These are phyloP conservation scores for Mucor saturninus DNA, from an alignment of 371 early-diverging fungal species.

Conservation along the genomic window DNA sequence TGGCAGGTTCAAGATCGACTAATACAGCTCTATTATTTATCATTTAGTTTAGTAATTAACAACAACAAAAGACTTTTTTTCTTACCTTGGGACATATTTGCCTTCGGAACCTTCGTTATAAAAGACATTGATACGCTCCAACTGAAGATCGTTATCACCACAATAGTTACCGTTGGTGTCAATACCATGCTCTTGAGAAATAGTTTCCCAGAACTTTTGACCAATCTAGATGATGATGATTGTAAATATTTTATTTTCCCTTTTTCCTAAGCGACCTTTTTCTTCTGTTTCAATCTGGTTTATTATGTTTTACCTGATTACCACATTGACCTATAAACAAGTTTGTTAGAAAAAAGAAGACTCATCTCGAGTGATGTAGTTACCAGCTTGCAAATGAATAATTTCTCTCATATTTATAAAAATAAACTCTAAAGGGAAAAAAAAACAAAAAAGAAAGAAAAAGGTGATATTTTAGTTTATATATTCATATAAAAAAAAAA, in stretches of 20 bases:
- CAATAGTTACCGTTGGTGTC: conserved; percentile 75
- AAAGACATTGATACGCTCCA: conserved; percentile 98
- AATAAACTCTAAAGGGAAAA: conserved; percentile 1
- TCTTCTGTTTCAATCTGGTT: neutral
- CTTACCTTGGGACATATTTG: conserved; percentile 80
- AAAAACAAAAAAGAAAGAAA: conserved; percentile 15
- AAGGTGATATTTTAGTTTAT: conserved; percentile 5
- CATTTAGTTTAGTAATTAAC: too few relatives aligned
- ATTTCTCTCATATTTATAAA: conserved; percentile 94
- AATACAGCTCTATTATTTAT: conserved; percentile 58
- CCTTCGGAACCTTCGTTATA: conserved; percentile 90
- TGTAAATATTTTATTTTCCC: neutral
- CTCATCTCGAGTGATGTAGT: neutral
- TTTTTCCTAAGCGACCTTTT: neutral
- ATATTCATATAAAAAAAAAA: conserved; percentile 1
- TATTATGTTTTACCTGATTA: conserved; percentile 66
- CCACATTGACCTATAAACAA: conserved; percentile 81
- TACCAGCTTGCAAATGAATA: conserved; percentile 97
- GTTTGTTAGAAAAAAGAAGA: neutral
- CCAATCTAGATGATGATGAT: conserved; percentile 64
- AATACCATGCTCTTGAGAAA: conserved; percentile 93
- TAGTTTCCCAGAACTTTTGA: conserved; percentile 95
- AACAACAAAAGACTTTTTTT: neutral
- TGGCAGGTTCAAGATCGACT: conserved; percentile 99
- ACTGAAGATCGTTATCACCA: conserved; percentile 90